Base-by-base conservation (phyloP, 192 early-diverging fungal genomes). In the Backusella australiensis region DNA sequence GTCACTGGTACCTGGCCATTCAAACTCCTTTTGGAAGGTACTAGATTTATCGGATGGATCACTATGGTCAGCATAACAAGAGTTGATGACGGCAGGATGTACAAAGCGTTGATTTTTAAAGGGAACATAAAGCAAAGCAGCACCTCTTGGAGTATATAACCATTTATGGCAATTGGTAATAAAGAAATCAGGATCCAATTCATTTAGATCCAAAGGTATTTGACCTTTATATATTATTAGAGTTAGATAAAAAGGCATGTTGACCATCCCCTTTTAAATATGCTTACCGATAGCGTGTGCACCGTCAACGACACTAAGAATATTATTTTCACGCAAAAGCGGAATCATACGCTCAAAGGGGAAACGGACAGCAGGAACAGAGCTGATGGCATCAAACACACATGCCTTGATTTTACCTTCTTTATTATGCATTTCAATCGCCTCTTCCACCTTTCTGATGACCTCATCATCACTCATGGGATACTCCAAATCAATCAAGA, bases 81-180 rank as follows among this genome's bases (percentile, higher is more conserved):
- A 70, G 32, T 81, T 83, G 71, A 87, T 89, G 17, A 85, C 53
- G 2, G 81, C 63, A 5, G 83, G 87, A 74, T 86, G 88, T 26
- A 89, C 73, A 9, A 80, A 32, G 17, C 81, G 74, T 41, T 92
- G 89, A 32, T 89, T 77, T 63, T 80, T 73, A 74, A 81, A 81
- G 26, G 83, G 71, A n/a, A 88, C 84, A 71, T 90, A 91, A 6
- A 93, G 73, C 9, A 88, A 75, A 7, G 89, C 87, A 4, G 83
- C 81, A 14, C 88, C 82, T 32, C 86, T 82, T 38, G 85, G 85
- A 67, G 83, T 84, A 82, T 76, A 90, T 14, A 91, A 49, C 91
- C 91, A 93, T 83, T 93, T 93, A 80, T 93, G 91, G 71, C 83
- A 85, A 76, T 90, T 90, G 46, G 86, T 85, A n/a, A 90, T 86